Conservation (phyloP, 495 filamentous ascomycete species). For the Xylaria curta region DNA sequence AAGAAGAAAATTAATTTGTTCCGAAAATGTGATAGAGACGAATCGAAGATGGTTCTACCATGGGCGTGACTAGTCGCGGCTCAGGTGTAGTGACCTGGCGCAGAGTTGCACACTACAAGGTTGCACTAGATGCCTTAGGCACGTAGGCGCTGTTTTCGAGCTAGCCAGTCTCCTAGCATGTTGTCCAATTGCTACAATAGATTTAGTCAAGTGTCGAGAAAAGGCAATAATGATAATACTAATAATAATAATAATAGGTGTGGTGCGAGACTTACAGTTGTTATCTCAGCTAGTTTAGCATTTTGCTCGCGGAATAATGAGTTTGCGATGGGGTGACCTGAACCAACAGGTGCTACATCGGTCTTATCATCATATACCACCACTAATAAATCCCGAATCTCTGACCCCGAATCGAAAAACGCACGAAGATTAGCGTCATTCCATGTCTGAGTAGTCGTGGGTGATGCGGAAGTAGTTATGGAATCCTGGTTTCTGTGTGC, state of each 20-base stretch:
- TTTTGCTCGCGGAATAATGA: constrained; percentile 86
- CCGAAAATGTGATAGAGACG: constrained; percentile 14
- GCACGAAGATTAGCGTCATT: constrained; percentile 82
- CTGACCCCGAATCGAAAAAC: constrained; percentile 91
- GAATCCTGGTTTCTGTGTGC: constrained; percentile 50
- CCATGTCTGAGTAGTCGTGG: constrained; percentile 65
- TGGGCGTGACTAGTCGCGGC: background rate
- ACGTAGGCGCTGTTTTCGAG: constrained; percentile 62
- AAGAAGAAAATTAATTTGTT: constrained; percentile 23
- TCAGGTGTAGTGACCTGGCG: background rate
- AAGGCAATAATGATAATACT: background rate
- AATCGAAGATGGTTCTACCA: constrained; percentile 24
- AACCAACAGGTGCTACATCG: constrained; percentile 73
- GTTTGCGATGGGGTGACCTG: constrained; percentile 83
- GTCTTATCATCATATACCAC: constrained; percentile 93
- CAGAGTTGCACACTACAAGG: background rate
- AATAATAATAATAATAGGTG: background rate
- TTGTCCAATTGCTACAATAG: constrained; percentile 71
- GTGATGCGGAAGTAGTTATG: constrained; percentile 52
- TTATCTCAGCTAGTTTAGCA: constrained; percentile 79
- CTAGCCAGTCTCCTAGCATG: constrained; percentile 82
- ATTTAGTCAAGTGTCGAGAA: constrained; percentile 30
- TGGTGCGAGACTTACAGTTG: constrained; percentile 58
- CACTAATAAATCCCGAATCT: constrained; percentile 87
- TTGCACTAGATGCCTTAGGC: constrained; percentile 44